Percentiles rank a stretch among this genome's conserved stretches.
Evolutionary conservation across 768 basidiomycete species (phyloP).

Genomic region (Lactifluus subvellereus): DNA sequence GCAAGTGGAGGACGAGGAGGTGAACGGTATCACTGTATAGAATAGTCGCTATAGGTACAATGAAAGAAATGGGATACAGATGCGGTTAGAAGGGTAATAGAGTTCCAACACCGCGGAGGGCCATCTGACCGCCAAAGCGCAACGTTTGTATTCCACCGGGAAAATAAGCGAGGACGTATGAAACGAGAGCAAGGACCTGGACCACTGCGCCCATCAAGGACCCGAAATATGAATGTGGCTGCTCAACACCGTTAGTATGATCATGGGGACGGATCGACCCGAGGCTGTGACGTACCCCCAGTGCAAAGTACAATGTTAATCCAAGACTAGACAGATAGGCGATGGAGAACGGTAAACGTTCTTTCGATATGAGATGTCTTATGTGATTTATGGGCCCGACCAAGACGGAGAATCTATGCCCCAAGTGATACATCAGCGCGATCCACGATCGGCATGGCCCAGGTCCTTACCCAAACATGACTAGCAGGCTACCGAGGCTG

Average conservation of each 20-base stretch:
- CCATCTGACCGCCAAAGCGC: constrained; percentile 72
- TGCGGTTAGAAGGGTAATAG: constrained; percentile 64
- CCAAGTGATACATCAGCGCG: background rate
- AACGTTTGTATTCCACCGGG: constrained; percentile 83
- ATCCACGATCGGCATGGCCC: background rate
- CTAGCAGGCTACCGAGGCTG: constrained; percentile 83
- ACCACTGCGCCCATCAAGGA: constrained; percentile 78
- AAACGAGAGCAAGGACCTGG: constrained; percentile 79
- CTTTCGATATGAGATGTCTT: constrained; percentile 78
- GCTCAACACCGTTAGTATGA: constrained; percentile 13
- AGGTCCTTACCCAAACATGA: constrained; percentile 83
- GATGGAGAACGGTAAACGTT: constrained; percentile 76
- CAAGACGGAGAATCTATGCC: constrained; percentile 67
- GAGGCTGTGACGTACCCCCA: constrained; percentile 57
- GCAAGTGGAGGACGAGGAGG: constrained; percentile 33
- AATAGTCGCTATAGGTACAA: constrained; percentile 11
- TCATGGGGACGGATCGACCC: background rate
- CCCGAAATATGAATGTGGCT: constrained; percentile 83
- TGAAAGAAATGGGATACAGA: constrained; percentile 10
- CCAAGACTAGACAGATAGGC: constrained; percentile 81
- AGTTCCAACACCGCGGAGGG: constrained; percentile 77
- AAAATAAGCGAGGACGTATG: constrained; percentile 93
- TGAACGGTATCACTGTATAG: constrained; percentile 17
- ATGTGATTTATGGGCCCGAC: constrained; percentile 88
- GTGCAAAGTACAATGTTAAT: constrained; percentile 86